Conservation (phyloP, 768 basidiomycete genomes). For the Leucocoprinus leucothites region DNA sequence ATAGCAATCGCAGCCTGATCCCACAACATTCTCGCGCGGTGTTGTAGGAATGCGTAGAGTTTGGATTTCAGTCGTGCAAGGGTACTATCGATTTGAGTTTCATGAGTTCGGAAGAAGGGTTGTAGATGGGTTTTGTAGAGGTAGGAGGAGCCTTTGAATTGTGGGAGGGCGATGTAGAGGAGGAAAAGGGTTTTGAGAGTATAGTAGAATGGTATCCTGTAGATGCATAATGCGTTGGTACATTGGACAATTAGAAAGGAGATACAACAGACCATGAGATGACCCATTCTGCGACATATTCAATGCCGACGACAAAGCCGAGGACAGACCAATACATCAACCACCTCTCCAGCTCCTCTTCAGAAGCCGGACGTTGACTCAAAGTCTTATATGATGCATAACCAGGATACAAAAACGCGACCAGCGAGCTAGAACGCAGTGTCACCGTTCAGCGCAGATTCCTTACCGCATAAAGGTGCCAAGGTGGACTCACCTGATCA, state of each 20-base stretch:
- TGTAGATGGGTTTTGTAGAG: constrained; percentile 78
- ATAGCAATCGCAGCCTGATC: constrained; percentile 51
- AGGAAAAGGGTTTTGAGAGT: constrained; percentile 79
- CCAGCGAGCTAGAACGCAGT: neutral
- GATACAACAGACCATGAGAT: constrained; percentile 68
- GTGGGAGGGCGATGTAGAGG: constrained; percentile 87
- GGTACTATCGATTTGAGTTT: constrained; percentile 79
- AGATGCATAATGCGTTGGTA: neutral
- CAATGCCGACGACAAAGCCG: constrained; percentile 76
- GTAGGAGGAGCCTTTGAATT: constrained; percentile 84
- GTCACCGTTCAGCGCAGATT: neutral
- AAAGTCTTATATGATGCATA: constrained; percentile 97
- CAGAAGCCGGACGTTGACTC: constrained; percentile 80
- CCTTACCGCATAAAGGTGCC: neutral
- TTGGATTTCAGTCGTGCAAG: constrained; percentile 62
- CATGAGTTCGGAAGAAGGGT: constrained; percentile 81
- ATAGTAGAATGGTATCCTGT: constrained; percentile 93
- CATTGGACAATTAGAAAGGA: neutral
- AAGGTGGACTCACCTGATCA: constrained; percentile 37
- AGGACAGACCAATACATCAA: constrained; percentile 97
- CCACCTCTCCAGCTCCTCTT: constrained; percentile 88
- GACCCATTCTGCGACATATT: constrained; percentile 84
- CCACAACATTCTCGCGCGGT: constrained; percentile 63
- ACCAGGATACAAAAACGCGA: constrained; percentile 87
- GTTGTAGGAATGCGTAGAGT: constrained; percentile 63